Conservation (phyloP, 1,284 basidiomycete genomes). For the Irpex sp. region DNA sequence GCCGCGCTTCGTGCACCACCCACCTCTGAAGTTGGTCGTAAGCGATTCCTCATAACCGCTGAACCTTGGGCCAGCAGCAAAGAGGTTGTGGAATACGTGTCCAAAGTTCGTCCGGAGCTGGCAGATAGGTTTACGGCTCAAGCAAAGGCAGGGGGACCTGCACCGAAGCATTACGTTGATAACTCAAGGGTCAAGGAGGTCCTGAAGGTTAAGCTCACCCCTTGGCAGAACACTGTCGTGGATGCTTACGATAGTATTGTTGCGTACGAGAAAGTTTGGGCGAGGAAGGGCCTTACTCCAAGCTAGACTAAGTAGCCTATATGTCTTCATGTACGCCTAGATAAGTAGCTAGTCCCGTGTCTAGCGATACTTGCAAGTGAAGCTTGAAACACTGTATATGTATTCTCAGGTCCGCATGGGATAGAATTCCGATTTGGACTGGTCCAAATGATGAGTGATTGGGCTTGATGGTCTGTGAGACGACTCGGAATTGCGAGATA, state of each 20-base stretch:
- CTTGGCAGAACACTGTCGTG: not conserved
- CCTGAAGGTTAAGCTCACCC: not conserved
- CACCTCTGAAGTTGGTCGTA: slow-evolving; percentile 12
- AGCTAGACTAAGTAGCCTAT: not conserved
- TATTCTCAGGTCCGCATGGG: too few relatives aligned
- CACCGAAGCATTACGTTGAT: slow-evolving; percentile 5
- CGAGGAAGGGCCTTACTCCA: slow-evolving; percentile 8
- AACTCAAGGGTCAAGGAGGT: slow-evolving; percentile 1
- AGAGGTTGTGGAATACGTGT: slow-evolving; percentile 14
- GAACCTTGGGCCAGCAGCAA: slow-evolving; percentile 8
- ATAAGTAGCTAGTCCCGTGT: too few relatives aligned
- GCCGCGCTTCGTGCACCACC: slow-evolving; percentile 9
- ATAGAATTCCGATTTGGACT: too few relatives aligned
- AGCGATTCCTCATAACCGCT: slow-evolving; percentile 14
- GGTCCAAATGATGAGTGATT: too few relatives aligned
- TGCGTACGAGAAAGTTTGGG: slow-evolving; percentile 21
- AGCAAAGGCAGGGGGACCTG: not conserved
- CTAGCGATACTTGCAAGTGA: too few relatives aligned
- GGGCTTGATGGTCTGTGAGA: too few relatives aligned
- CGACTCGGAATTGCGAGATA: too few relatives aligned
- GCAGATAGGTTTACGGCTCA: slow-evolving; percentile 7
- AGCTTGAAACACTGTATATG: too few relatives aligned
- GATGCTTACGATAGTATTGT: slow-evolving; percentile 17
- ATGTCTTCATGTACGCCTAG: too few relatives aligned
- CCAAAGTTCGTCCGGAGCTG: slow-evolving; percentile 12